These are phyloP conservation scores for Neofusicoccum umdonicola DNA, from an alignment of 2,329 filamentous ascomycete species.

Conservation along the genomic window DNA sequence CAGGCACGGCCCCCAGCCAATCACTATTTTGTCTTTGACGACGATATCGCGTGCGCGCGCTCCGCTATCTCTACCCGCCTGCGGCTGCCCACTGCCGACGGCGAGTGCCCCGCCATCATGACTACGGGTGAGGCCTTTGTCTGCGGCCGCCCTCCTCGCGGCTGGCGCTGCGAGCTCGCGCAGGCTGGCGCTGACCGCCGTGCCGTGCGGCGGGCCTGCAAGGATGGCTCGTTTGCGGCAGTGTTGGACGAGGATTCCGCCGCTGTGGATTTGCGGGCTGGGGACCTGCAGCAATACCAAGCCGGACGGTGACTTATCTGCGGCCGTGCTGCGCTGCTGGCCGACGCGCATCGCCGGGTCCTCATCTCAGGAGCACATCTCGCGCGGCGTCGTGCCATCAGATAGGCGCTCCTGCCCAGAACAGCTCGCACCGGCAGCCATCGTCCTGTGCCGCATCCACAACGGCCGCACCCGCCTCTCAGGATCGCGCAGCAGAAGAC, in stretches of 20 bases:
- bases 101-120: conserved; percentile 4
- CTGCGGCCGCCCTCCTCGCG: background rate
- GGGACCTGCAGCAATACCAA: conserved; percentile 12
- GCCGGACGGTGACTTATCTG: conserved; percentile 4
- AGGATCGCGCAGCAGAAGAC: background rate
- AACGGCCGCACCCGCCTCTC: background rate
- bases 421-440: background rate
- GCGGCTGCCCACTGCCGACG: conserved; percentile 12
- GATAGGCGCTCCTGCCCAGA: conserved; percentile 7
- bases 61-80: conserved; percentile 10
- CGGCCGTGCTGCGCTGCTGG: conserved; percentile 5
- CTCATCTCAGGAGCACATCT: conserved; percentile 4
- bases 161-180: no score
- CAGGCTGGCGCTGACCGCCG: background rate
- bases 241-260: conserved; percentile 1
- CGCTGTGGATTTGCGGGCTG: conserved; percentile 5
- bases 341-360: background rate
- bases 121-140: background rate
- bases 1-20: conserved; percentile 11
- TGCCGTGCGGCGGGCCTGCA: background rate
- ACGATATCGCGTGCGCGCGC: conserved; percentile 9
- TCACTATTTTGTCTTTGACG: conserved; percentile 15
- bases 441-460: background rate
- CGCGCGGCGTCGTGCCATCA: background rate
- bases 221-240: conserved; percentile 8